Evolutionary conservation across 805 yeast genomes (phyloP).

Genomic region (Clavispora fructus): DNA sequence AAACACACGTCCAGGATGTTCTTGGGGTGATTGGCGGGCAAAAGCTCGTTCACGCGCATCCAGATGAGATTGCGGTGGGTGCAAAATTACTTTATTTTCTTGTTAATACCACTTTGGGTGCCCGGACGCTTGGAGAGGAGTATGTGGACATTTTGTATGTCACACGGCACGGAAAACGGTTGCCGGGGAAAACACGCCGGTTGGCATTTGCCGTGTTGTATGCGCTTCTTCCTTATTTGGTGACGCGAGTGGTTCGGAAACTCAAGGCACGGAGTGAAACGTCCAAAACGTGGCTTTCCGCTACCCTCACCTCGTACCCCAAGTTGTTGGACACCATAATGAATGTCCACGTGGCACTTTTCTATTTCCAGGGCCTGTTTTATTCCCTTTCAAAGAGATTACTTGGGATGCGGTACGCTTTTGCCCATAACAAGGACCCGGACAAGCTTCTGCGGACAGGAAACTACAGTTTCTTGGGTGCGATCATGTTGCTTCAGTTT

Average conservation of each 20-base stretch:
- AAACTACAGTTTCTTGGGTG: constrained; percentile 74
- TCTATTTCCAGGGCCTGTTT: constrained; percentile 78
- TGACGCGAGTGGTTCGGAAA: constrained; percentile 27
- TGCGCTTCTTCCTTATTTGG: constrained; percentile 57
- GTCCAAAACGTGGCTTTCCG: constrained; percentile 14
- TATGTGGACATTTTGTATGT: constrained; percentile 79
- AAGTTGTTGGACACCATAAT: constrained; percentile 47
- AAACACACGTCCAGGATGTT: constrained; percentile 51
- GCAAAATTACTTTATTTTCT: constrained; percentile 62
- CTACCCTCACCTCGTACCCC: constrained; percentile 35
- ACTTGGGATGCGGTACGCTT: constrained; percentile 74
- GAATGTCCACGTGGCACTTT: constrained; percentile 72
- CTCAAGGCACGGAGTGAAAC: constrained; percentile 16
- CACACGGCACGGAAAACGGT: constrained; percentile 41
- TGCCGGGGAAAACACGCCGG: constrained; percentile 45
- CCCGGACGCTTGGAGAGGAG: constrained; percentile 89
- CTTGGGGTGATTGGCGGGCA: constrained; percentile 55
- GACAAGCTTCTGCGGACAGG: constrained; percentile 40
- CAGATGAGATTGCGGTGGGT: constrained; percentile 53
- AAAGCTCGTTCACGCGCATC: constrained; percentile 57
- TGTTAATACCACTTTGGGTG: constrained; percentile 69
- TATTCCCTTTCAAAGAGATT: constrained; percentile 73
- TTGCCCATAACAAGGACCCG: constrained; percentile 54
- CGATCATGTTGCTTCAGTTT: constrained; percentile 50
- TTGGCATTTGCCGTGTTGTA: constrained; percentile 56